Evolutionary conservation across 306 rosid genomes (phyloP), one percentile per base, ranked within the genome.

Genomic region (Cercis canadensis): DNA sequence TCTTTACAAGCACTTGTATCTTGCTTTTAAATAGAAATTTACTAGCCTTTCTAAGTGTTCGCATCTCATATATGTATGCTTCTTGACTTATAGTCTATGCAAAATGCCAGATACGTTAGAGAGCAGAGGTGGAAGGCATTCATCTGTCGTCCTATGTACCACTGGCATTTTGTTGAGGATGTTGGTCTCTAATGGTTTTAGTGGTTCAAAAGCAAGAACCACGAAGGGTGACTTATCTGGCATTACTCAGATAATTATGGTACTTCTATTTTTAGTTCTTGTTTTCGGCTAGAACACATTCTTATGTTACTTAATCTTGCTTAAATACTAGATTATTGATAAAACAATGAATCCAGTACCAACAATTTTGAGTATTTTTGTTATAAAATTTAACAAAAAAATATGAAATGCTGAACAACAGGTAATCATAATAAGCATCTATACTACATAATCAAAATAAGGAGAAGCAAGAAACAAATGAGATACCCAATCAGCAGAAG

Each of bases 211-310:
- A 46, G 63, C 2, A 57, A 72, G 70, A 56, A 65, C 57, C 18
- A 62, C 8, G 44, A 63, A 75, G 79, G 80, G 76, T 44, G 78
- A 56, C 41, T 52, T 76, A 43, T 80, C 87, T 58, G 87, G 73
- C 76, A 76, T 94, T 52, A 94, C 99, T 70, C 97, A 91, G 78
- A 86, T 94, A 69, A 89, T 94, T 70, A 87, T 94, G 99, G 99
- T 94, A 90, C 64, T 53, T 62, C 16, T 62, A 46, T 37, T 32
- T 1, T 75, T 59, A 13, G 11, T 54, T 12, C 36, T 54, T 33
- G 56, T 56, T 41, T 49, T 55, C 57, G 12, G 52, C 65, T 51
- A 57, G 56, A 69, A 51, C 72, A 43, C 59, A 50, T 63, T 31
- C 43, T 13, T 44, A 31, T 69, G 18, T 18, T 39, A 43, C 67